Evolutionary conservation across 176 grass and related monocot species (phyloP), one percentile per base, ranked within the genome.

Genomic region (Saccharum spontaneum): DNA sequence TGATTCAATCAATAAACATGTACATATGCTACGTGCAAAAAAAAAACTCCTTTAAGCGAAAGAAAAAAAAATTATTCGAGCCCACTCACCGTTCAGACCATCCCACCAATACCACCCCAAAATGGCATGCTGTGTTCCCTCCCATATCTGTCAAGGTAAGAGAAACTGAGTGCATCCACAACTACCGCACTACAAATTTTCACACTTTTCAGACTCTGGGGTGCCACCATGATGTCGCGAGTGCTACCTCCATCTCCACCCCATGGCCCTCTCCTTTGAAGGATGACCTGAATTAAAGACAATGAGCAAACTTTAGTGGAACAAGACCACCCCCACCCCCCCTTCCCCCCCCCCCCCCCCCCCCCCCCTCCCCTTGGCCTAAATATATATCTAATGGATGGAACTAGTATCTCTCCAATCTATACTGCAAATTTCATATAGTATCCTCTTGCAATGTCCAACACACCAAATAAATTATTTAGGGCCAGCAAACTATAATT

Each of bases 51-150:
- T 24, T 6, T 3, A 26, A 28, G 12, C 7, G 1, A 44, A 73
- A 72, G 14, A 13, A 6, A 23, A 43, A 12, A n/a, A 23, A n/a
- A n/a, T 71, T 41, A 15, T 8, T 13, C 1, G 3, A 23, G 7
- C 28, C 2, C 2, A 64, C 69, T 34, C 7, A 83, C 81, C 11
- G 55, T 83, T 8, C 26, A 10, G 55, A 60, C 6, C 24, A 3
- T 33, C 11, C 81, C 69, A 15, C 81, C 81, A 64, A 46, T 10
- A 46, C 55, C 81, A 7, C 81, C 81, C 81, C 81, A 83, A 8
- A 74, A 28, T 23, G 69, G 6, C 3, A 70, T 83, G 16, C 0
- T 59, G 50, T 83, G 26, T 3, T 74, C 16, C 26, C 7, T 74
- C 7, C 40, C 81, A 33, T 48, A 2, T 63, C 7, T 46, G 17